phyloP scores from a whole-genome alignment of 768 basidiomycete species.

The Mycena albidolilacea region DNA sequence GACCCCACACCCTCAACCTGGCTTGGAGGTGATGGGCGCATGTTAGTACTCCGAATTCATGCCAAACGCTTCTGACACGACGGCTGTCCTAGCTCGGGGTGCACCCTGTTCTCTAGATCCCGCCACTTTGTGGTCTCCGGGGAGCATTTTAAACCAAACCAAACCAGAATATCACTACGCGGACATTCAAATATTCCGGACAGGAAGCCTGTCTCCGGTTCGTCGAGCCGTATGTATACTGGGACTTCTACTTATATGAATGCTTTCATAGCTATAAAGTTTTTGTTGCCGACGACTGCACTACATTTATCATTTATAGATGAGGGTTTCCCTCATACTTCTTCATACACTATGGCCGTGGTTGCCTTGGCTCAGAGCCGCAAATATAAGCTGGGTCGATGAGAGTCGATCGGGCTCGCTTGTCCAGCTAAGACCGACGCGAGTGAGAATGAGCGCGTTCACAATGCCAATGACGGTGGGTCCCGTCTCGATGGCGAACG shows the following conservation, averaged over 20 bases:
- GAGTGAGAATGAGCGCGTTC: slow-evolving; percentile 27
- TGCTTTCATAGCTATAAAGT: neutral
- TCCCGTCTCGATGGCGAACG: neutral
- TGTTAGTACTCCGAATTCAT: too few relatives aligned
- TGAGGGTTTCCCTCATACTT: neutral
- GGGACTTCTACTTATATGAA: neutral
- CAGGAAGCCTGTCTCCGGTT: too few relatives aligned
- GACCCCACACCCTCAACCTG: too few relatives aligned
- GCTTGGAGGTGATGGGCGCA: too few relatives aligned
- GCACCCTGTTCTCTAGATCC: too few relatives aligned
- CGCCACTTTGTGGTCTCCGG: too few relatives aligned
- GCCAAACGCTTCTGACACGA: too few relatives aligned
- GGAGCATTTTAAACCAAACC: too few relatives aligned
- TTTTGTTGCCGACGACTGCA: neutral
- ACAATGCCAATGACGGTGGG: slow-evolving; percentile 19
- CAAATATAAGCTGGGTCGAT: neutral
- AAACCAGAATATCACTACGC: too few relatives aligned
- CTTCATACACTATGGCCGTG: neutral
- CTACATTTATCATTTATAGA: neutral
- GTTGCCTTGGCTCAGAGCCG: neutral
- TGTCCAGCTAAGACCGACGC: slow-evolving; percentile 14
- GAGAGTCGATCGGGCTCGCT: neutral
- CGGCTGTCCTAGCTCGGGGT: too few relatives aligned
- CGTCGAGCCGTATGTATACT: too few relatives aligned
- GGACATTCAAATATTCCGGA: too few relatives aligned